phyloP scores from a whole-genome alignment of 1,139 yeast genomes.

The Candida buenavistaensis region DNA sequence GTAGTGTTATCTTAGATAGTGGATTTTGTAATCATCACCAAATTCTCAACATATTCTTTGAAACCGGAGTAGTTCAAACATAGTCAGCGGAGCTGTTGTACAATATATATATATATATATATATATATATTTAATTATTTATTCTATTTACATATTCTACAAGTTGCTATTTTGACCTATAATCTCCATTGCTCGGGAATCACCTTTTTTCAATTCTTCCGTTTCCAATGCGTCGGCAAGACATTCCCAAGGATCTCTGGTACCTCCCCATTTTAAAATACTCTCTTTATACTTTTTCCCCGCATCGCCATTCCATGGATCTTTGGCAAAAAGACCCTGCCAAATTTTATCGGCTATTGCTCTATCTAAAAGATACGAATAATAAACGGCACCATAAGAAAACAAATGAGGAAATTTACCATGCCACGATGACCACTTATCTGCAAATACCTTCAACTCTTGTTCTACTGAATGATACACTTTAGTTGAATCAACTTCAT shows the following conservation, averaged over 20 bases:
- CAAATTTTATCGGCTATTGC: constrained; percentile 90
- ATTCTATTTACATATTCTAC: too few relatives aligned
- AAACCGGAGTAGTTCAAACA: too few relatives aligned
- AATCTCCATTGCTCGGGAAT: constrained; percentile 68
- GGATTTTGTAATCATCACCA: too few relatives aligned
- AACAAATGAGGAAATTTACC: constrained; percentile 92
- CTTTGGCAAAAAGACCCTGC: constrained; percentile 63
- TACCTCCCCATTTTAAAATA: constrained; percentile 91
- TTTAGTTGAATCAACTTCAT: constrained; percentile 49
- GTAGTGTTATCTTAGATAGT: too few relatives aligned
- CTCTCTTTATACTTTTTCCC: constrained; percentile 74
- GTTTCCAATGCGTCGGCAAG: constrained; percentile 75
- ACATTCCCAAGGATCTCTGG: constrained; percentile 86
- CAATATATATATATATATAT: too few relatives aligned
- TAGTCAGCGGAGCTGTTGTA: too few relatives aligned
- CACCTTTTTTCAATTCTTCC: constrained; percentile 64
- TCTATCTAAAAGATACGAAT: constrained; percentile 87
- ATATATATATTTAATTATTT: too few relatives aligned
- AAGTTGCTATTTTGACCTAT: constrained; percentile 35
- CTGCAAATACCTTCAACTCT: constrained; percentile 56
- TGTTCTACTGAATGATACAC: constrained; percentile 69
- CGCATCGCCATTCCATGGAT: constrained; percentile 69
- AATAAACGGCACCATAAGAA: constrained; percentile 93
- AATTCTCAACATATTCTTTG: too few relatives aligned
- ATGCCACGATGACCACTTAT: constrained; percentile 78